Evolutionary conservation across 1,139 yeast species (phyloP), one percentile per base, ranked within the genome.

Genomic region (Suhomyces wounanorum): DNA sequence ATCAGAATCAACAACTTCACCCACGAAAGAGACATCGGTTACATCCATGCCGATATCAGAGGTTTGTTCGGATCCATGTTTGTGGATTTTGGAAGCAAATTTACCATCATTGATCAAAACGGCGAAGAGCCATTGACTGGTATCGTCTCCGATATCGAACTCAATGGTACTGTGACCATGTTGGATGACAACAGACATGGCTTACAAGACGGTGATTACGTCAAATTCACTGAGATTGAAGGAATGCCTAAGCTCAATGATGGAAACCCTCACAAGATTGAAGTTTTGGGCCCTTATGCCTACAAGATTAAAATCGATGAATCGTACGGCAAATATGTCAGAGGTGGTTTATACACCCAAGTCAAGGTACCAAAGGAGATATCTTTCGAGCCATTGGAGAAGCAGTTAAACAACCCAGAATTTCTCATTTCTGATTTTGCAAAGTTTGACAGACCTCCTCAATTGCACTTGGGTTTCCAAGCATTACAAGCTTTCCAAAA

Each of bases 51-150:
- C 8, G 96, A 87, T 63, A 77, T 89, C 41, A 81, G 89, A 59
- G 99, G 99, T 47, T 78, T 95, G 55, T 90, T 92, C 68, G 98
- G 97, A 48, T 84, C 79, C 60, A 82, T 88, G 31, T 94, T 94
- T 70, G 96, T 90, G 37, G 99, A 94, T 67, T 85, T 94, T 56
- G 99, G 99, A 50, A 80, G 79, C 0, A 76, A 81, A 26, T 94
- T 94, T 70, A 82, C 88, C 2, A 86, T 94, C 28, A 76, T 87
- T 53, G 99, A 94, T 66, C 80, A 84, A 44, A 89, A 87, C 47
- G 99, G 99, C 46, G 98, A 94, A 72, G 98, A 94, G 69, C 96
- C 97, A 21, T 75, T 77, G 46, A 68, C 84, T 3, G 99, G 99
- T 40, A 88, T 89, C 55, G 89, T 91, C 4, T 87, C 96, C 1